phyloP scores from a whole-genome alignment of 1,284 basidiomycete species.

The Moniliella sp. region DNA sequence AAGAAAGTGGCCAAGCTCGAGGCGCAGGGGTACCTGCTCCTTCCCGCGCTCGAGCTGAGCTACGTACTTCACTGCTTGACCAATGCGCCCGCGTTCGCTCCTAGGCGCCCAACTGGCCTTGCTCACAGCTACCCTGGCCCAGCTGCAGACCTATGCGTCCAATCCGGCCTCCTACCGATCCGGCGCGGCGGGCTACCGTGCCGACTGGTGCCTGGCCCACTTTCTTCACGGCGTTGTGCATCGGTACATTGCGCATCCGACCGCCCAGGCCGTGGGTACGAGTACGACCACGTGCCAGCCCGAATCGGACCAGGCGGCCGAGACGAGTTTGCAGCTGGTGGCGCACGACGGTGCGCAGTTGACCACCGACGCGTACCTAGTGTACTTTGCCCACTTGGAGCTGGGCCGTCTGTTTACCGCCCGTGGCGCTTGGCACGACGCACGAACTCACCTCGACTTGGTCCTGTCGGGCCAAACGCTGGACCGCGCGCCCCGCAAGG shows the following conservation, averaged over 20 bases:
- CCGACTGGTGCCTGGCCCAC: slow-evolving; percentile 27
- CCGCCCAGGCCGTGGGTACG: no score
- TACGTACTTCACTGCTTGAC: slow-evolving; percentile 31
- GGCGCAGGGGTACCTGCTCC: slow-evolving; percentile 14
- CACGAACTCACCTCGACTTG: slow-evolving; percentile 15
- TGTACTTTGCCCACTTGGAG: slow-evolving; percentile 33
- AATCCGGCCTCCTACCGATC: slow-evolving; percentile 10
- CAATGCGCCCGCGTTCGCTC: slow-evolving; percentile 19
- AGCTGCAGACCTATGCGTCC: slow-evolving; percentile 11
- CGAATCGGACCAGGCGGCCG: slow-evolving; percentile 21
- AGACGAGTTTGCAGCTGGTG: slow-evolving; percentile 17
- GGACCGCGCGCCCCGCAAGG: slow-evolving; percentile 22
- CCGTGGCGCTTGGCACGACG: slow-evolving; percentile 6
- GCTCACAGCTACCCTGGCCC: slow-evolving; percentile 15
- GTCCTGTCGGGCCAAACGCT: slow-evolving; percentile 20
- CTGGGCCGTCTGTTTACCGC: slow-evolving; percentile 21
- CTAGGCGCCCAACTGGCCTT: slow-evolving; percentile 11
- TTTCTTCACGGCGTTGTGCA: slow-evolving; percentile 28
- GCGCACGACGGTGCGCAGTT: slow-evolving; percentile 14
- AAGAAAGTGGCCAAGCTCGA: slow-evolving; percentile 25
- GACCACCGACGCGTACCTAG: slow-evolving; percentile 26
- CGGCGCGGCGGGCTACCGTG: slow-evolving; percentile 12
- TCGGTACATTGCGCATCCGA: slow-evolving; percentile 26
- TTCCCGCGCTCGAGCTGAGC: slow-evolving; percentile 26
- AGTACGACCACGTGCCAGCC: slow-evolving; percentile 8